phyloP scores from a whole-genome alignment of 306 rosid genomes.

The Ceratonia siliqua region DNA sequence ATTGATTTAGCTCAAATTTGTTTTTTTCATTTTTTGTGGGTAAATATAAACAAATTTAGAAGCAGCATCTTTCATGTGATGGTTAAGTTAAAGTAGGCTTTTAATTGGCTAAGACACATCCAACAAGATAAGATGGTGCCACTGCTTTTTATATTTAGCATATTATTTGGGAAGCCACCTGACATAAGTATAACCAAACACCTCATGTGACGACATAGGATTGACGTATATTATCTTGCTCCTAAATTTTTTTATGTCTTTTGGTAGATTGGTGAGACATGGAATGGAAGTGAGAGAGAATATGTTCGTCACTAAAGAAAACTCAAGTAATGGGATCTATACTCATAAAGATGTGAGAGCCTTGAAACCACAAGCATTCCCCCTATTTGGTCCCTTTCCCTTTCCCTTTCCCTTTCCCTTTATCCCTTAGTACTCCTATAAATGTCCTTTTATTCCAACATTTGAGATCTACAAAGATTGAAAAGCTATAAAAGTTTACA shows the following conservation, averaged over 20 bases:
- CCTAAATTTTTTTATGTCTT: not conserved
- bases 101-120: too few species aligned
- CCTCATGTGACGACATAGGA: not conserved
- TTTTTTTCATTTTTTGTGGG: too few species aligned
- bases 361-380: conserved; percentile 3
- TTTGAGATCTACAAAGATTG: not conserved
- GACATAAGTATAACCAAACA: not conserved
- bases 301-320: conserved; percentile 30
- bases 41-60: too few species aligned
- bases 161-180: not conserved
- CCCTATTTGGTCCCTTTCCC: not conserved
- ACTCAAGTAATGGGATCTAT: not conserved
- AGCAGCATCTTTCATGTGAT: too few species aligned
- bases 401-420: not conserved
- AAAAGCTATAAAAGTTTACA: not conserved
- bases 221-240: not conserved
- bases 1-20: too few species aligned
- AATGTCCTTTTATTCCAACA: conserved; percentile 32
- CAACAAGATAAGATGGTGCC: too few species aligned
- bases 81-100: too few species aligned
- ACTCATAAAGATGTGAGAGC: not conserved
- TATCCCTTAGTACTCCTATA: not conserved
- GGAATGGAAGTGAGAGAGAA: conserved; percentile 32
- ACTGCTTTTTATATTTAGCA: not conserved
- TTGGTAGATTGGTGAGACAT: not conserved